phyloP scores from a whole-genome alignment of 345 rosid species.

The Aethionema arabicum region DNA sequence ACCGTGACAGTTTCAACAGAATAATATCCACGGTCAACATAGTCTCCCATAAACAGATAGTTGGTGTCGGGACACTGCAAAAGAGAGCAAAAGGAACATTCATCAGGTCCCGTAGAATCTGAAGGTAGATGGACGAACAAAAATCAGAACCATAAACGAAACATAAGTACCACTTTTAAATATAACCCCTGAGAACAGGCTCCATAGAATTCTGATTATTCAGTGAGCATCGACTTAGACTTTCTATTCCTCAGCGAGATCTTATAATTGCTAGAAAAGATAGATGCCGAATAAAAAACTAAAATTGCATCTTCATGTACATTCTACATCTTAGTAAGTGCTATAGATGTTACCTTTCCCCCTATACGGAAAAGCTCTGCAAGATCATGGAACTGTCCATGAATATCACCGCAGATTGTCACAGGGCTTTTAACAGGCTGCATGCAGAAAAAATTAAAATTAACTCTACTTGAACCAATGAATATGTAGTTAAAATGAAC shows the following conservation, averaged over 20 bases:
- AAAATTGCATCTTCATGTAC: conserved; percentile 5
- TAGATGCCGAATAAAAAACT: background rate
- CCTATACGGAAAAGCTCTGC: conserved; percentile 98
- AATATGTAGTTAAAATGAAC: background rate
- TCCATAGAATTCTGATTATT: conserved; percentile 2
- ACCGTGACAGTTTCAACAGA: conserved; percentile 98
- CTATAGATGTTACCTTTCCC: conserved; percentile 64
- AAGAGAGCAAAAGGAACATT: conserved; percentile 22
- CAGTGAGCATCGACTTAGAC: background rate
- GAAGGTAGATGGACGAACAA: conserved; percentile 14
- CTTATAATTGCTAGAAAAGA: conserved; percentile 11
- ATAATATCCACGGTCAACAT: conserved; percentile 96
- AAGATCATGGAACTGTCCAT: conserved; percentile 99
- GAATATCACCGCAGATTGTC: conserved; percentile 98
- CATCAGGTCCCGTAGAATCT: conserved; percentile 7
- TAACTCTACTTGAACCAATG: conserved; percentile 14
- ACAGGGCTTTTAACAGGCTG: conserved; percentile 99
- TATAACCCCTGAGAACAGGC: conserved; percentile 8
- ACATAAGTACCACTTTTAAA: background rate
- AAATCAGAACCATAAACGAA: conserved; percentile 3
- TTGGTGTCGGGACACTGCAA: conserved; percentile 97
- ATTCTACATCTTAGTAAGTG: conserved; percentile 6
- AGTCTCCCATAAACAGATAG: conserved; percentile 98
- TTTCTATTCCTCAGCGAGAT: conserved; percentile 10
- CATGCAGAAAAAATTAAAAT: conserved; percentile 12